A percentile compares a stretch with the other conserved stretches of the same genome.
phyloP scores from a whole-genome alignment of 2,329 filamentous ascomycete genomes.

The Aplosporella prunicola region DNA sequence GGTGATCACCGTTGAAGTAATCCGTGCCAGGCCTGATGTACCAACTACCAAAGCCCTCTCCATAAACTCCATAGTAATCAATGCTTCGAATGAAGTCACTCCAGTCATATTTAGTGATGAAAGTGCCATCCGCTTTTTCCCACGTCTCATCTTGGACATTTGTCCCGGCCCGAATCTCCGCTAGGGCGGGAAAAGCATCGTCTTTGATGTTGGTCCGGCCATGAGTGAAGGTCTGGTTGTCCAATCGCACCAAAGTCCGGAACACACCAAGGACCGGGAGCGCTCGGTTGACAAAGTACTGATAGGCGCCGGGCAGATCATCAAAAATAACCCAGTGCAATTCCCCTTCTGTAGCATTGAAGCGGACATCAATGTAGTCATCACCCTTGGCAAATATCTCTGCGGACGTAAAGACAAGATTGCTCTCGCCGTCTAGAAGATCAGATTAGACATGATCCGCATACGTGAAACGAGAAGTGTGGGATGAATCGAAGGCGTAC shows the following conservation, averaged over 20 bases:
- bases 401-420: conserved; percentile 41
- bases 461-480: too few species aligned
- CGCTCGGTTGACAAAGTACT: conserved; percentile 45
- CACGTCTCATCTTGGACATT: conserved; percentile 48
- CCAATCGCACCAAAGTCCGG: conserved; percentile 41
- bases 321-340: conserved; percentile 46
- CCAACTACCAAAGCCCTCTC: conserved; percentile 41
- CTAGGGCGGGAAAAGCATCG: conserved; percentile 35
- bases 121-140: conserved; percentile 38
- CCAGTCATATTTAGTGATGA: conserved; percentile 46
- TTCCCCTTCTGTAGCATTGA: conserved; percentile 39
- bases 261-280: conserved; percentile 42
- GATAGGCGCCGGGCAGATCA: conserved; percentile 41
- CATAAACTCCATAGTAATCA: conserved; percentile 44
- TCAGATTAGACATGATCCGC: too few species aligned
- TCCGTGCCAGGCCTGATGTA: conserved; percentile 29
- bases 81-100: conserved; percentile 31
- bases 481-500: too few species aligned
- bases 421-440: conserved; percentile 34
- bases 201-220: conserved; percentile 40
- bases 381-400: conserved; percentile 20
- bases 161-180: conserved; percentile 34
- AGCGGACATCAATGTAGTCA: conserved; percentile 41
- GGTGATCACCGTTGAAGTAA: conserved; percentile 39
- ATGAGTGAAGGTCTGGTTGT: conserved; percentile 39